Evolutionary conservation across 2,329 filamentous ascomycete species (phyloP).

Genomic region (Zasmidium cellare): DNA sequence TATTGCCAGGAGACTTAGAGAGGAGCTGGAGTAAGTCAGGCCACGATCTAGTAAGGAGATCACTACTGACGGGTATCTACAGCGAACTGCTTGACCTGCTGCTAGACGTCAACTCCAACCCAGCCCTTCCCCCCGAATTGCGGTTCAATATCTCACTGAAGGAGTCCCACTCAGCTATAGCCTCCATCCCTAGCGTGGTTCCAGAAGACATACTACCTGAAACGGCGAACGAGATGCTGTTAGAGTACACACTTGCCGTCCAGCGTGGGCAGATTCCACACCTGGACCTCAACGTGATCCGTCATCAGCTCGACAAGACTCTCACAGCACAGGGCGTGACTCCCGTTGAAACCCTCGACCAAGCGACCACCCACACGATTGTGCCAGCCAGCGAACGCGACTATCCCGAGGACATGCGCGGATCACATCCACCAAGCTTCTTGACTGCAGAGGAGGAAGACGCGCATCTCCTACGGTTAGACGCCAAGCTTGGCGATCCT

Average conservation of each 20-base stretch:
- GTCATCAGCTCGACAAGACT: conserved; percentile 32
- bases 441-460: conserved; percentile 70
- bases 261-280: conserved; percentile 32
- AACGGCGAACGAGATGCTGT: conserved; percentile 30
- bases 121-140: conserved; percentile 37
- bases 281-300: conserved; percentile 33
- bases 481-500: conserved; percentile 52
- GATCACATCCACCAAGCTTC: conserved; percentile 62
- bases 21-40: conserved; percentile 81
- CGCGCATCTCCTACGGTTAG: conserved; percentile 69
- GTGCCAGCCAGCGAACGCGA: conserved; percentile 19
- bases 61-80: conserved; percentile 16
- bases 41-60: neutral
- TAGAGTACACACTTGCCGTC: conserved; percentile 39
- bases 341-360: conserved; percentile 40
- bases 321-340: conserved; percentile 30
- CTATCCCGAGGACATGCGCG: conserved; percentile 46
- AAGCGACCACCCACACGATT: conserved; percentile 41
- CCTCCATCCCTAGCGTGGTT: conserved; percentile 49
- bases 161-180: conserved; percentile 69
- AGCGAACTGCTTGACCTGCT: conserved; percentile 88
- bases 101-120: conserved; percentile 81
- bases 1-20: conserved; percentile 77
- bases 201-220: conserved; percentile 39
- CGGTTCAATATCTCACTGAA: conserved; percentile 66